These are phyloP conservation scores for Yamagishiella unicocca DNA, from an alignment of 139 green algal species.

Conservation along the genomic window DNA sequence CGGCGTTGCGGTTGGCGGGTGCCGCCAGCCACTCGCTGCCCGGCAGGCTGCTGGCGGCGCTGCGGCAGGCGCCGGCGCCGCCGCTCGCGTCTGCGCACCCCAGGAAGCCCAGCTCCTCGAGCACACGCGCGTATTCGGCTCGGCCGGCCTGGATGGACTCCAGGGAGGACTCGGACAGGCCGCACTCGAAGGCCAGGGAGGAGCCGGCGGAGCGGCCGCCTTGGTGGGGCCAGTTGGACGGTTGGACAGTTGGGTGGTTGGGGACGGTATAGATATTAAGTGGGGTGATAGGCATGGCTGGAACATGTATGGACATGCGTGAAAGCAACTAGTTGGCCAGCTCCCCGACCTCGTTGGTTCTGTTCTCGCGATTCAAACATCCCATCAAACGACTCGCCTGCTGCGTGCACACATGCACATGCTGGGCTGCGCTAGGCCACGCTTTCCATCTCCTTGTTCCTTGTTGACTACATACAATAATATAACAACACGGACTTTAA, in stretches of 20 bases:
- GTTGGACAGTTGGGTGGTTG: background rate
- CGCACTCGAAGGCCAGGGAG: constrained; percentile 58
- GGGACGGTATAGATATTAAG: background rate
- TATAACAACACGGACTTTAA: no score
- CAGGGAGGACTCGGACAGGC: constrained; percentile 72
- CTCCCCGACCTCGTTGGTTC: no score
- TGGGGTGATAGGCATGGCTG: no score
- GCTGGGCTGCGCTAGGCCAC: no score
- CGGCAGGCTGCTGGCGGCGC: constrained; percentile 6
- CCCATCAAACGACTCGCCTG: no score
- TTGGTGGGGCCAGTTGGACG: no score
- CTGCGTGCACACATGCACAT: no score
- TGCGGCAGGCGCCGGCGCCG: background rate
- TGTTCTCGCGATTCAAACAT: no score
- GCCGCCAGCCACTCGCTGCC: background rate
- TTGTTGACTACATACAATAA: no score
- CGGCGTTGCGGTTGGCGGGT: constrained; percentile 50
- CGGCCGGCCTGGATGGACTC: constrained; percentile 78
- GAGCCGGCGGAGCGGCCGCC: constrained; percentile 42
- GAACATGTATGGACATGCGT: no score
- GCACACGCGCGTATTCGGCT: constrained; percentile 76
- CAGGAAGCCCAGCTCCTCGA: constrained; percentile 84
- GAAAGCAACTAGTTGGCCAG: no score
- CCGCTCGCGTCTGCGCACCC: background rate
- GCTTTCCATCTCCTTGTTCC: no score